These are phyloP conservation scores for Erodium trifolium DNA, from an alignment of 441 rosid species.

Conservation along the genomic window DNA sequence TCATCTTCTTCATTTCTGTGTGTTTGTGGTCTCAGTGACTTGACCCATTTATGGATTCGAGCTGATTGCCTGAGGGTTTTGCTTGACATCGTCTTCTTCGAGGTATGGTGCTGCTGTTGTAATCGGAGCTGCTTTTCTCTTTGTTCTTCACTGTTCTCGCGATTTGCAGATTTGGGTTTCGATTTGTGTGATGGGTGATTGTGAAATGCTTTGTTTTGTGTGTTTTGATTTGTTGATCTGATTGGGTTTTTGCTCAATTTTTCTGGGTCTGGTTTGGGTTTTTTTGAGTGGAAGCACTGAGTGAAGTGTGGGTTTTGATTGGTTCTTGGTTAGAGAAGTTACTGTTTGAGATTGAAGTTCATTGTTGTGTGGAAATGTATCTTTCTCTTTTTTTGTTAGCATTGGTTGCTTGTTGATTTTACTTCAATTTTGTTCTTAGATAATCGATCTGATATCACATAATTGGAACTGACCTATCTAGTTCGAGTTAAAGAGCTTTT, in stretches of 20 bases:
- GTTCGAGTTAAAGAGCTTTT: no score
- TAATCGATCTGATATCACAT: not conserved
- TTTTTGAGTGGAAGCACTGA: not conserved
- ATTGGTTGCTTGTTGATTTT: not conserved
- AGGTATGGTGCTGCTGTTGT: not conserved
- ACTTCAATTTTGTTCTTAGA: not conserved
- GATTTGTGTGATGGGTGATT: not conserved
- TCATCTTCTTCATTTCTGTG: not conserved
- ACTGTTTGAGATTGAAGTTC: not conserved
- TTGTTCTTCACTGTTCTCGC: not conserved
- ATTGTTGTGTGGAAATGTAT: not conserved
- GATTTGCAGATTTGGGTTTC: not conserved
- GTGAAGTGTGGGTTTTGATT: not conserved
- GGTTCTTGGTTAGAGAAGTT: not conserved
- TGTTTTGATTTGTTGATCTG: not conserved
- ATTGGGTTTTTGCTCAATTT: not conserved
- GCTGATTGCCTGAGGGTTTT: not conserved
- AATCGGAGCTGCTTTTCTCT: no score
- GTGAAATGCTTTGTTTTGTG: not conserved
- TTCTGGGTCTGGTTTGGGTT: conserved; percentile 2
- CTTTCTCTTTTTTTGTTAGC: no score
- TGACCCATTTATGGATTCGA: not conserved
- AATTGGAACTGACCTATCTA: not conserved
- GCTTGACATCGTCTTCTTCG: not conserved
- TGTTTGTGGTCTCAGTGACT: not conserved